phyloP scores from a whole-genome alignment of 176 grass and related monocot genomes.

The Aegilops bicornis region DNA sequence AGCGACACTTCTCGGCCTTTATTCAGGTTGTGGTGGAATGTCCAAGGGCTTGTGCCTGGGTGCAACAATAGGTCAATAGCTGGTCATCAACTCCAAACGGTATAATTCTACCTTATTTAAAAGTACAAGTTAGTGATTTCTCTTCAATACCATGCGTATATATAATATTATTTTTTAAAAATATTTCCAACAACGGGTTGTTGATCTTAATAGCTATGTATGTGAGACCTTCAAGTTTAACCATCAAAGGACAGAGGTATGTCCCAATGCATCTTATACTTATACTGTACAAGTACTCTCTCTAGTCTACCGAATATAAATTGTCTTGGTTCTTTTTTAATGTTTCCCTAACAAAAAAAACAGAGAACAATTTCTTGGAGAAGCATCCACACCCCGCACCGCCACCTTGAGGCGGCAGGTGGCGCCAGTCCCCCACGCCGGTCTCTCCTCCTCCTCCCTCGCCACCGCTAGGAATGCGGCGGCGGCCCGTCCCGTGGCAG shows the following conservation, averaged over 20 bases:
- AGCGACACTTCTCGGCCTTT: constrained; percentile 60
- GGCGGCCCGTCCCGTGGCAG: no score
- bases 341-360: constrained; percentile 76
- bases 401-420: no score
- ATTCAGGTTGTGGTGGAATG: constrained; percentile 82
- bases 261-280: constrained; percentile 2
- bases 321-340: background rate
- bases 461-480: no score
- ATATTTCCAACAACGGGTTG: constrained; percentile 53
- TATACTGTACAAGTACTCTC: background rate
- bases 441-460: no score
- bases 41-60: constrained; percentile 77
- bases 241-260: background rate
- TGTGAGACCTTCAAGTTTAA: constrained; percentile 71
- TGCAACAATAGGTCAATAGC: constrained; percentile 36
- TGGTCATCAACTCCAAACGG: constrained; percentile 60
- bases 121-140: no score
- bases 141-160: background rate
- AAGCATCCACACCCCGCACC: no score
- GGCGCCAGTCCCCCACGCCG: no score
- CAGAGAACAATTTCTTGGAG: no score
- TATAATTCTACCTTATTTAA: background rate
- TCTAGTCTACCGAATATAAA: no score
- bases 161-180: background rate
- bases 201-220: constrained; percentile 57